Conservation (phyloP, 371 early-diverging fungal species). For the Circinella umbellata region DNA sequence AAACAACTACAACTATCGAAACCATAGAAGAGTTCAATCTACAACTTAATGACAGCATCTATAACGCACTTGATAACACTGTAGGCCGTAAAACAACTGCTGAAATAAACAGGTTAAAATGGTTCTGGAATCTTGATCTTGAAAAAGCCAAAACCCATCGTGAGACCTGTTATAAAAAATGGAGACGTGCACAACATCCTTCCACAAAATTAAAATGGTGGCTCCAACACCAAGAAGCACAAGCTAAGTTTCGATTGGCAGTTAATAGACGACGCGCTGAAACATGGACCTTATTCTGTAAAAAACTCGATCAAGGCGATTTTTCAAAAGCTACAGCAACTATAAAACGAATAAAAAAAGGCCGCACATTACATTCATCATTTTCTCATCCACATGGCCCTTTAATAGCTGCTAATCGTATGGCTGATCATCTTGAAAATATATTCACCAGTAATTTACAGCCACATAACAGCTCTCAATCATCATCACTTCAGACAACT, state of each 20-base stretch:
- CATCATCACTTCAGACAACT: too few species aligned
- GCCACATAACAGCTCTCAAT: too few species aligned
- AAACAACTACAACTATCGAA: not conserved
- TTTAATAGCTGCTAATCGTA: conserved; percentile 6
- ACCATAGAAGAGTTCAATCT: not conserved
- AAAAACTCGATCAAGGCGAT: not conserved
- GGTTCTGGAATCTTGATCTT: conserved; percentile 12
- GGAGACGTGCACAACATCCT: conserved; percentile 13
- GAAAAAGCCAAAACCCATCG: not conserved
- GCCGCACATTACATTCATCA: conserved; percentile 5
- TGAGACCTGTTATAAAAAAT: conserved; percentile 19
- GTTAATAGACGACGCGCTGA: conserved; percentile 12
- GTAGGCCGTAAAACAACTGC: not conserved
- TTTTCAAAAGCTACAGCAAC: conserved; percentile 17
- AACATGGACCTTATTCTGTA: conserved; percentile 23
- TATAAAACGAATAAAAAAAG: conserved; percentile 10
- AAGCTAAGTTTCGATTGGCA: conserved; percentile 5
- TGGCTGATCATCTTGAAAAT: conserved; percentile 9
- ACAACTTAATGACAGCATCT: conserved; percentile 5
- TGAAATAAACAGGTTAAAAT: conserved; percentile 5
- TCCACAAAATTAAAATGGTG: conserved; percentile 15
- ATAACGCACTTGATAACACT: conserved; percentile 11
- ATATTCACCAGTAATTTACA: too few species aligned
- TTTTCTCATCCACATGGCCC: conserved; percentile 16
- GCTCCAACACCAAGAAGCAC: conserved; percentile 20